These are phyloP conservation scores for Wallacemonas sp. DNA, from an alignment of 208 protist species.

Conservation along the genomic window DNA sequence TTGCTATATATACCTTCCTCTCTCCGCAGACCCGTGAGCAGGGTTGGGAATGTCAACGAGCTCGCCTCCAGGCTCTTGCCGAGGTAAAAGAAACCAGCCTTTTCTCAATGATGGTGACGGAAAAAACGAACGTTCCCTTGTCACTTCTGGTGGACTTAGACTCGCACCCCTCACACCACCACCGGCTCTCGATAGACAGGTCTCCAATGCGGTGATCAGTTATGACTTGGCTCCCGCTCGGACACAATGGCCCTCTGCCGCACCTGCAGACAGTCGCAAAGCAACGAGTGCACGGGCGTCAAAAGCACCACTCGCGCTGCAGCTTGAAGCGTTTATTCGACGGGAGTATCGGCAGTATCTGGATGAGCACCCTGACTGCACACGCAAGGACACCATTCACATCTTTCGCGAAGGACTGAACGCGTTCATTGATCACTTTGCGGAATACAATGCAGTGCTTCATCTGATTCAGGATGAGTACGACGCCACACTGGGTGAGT, in stretches of 20 bases:
- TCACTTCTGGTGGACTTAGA: background rate
- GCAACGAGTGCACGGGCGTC: constrained; percentile 22
- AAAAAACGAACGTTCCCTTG: constrained; percentile 2
- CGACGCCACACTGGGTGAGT: constrained; percentile 66
- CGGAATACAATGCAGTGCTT: constrained; percentile 74
- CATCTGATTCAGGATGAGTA: constrained; percentile 84
- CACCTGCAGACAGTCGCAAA: constrained; percentile 10
- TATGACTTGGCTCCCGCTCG: constrained; percentile 12
- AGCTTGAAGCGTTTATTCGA: constrained; percentile 84
- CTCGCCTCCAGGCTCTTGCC: background rate
- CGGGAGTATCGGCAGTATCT: constrained; percentile 74
- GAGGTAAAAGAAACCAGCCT: background rate
- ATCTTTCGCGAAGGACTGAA: constrained; percentile 84
- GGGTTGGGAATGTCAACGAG: constrained; percentile 1
- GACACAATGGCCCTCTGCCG: constrained; percentile 1
- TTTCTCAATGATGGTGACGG: constrained; percentile 8
- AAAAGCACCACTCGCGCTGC: constrained; percentile 70
- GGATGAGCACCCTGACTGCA: constrained; percentile 60
- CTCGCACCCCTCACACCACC: constrained; percentile 1
- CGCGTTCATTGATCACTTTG: constrained; percentile 81
- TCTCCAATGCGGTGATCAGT: background rate
- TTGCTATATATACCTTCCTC: too few species aligned
- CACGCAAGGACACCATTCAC: constrained; percentile 68
- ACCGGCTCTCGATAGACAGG: background rate
- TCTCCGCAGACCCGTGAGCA: too few species aligned